Evolutionary conservation across 2,329 filamentous ascomycete genomes (phyloP).

Genomic region (Ceratocystis eucalypticola): DNA sequence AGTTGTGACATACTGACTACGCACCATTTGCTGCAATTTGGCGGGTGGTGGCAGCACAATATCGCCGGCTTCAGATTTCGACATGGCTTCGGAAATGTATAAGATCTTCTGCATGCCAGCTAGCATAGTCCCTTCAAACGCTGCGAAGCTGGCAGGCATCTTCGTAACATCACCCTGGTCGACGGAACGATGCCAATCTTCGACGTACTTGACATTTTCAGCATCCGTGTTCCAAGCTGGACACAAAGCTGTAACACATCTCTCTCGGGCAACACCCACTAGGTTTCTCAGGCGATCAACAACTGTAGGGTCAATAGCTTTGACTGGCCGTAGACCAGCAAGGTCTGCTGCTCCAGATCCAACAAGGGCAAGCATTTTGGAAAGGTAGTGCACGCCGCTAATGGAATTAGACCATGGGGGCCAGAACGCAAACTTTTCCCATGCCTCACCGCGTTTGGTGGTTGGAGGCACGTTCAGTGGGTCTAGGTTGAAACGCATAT

Average conservation of each 20-base stretch:
- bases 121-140: conserved; percentile 72
- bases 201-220: conserved; percentile 79
- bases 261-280: conserved; percentile 66
- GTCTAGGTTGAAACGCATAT: conserved; percentile 70
- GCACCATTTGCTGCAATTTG: conserved; percentile 81
- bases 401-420: conserved; percentile 84
- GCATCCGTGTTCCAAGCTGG: conserved; percentile 88
- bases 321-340: conserved; percentile 57
- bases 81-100: conserved; percentile 77
- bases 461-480: conserved; percentile 62
- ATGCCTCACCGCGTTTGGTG: conserved; percentile 66
- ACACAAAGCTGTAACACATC: conserved; percentile 73
- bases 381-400: conserved; percentile 81
- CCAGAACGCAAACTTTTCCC: conserved; percentile 95
- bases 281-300: conserved; percentile 62
- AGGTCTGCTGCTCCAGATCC: conserved; percentile 81
- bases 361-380: conserved; percentile 66
- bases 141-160: conserved; percentile 75
- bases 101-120: conserved; percentile 87
- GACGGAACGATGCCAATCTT: conserved; percentile 78
- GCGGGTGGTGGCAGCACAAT: conserved; percentile 74
- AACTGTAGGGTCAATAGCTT: conserved; percentile 39
- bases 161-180: conserved; percentile 79
- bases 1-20: conserved; percentile 83
- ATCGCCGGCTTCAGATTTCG: conserved; percentile 56